These are phyloP conservation scores for Plasmodium inui DNA, from an alignment of 169 alveolate genomes.

Conservation along the genomic window DNA sequence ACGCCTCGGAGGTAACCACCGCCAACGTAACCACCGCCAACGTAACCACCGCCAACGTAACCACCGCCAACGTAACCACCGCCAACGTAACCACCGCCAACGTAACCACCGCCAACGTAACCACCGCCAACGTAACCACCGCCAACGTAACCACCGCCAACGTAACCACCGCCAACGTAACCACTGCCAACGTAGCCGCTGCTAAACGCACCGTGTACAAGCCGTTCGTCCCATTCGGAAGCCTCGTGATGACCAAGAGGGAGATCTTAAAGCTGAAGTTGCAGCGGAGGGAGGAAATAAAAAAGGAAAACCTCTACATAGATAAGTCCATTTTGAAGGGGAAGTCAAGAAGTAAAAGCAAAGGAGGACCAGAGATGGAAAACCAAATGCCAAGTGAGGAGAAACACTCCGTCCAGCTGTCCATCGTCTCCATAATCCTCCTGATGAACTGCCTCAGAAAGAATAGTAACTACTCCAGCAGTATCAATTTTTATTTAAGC, in stretches of 20 bases:
- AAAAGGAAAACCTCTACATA: conserved; percentile 41
- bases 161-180: no score
- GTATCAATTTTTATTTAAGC: conserved; percentile 44
- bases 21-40: no score
- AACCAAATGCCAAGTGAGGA: background rate
- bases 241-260: conserved; percentile 52
- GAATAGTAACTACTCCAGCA: conserved; percentile 18
- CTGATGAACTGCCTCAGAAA: conserved; percentile 13
- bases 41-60: no score
- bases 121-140: no score
- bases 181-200: no score
- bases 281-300: background rate
- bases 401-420: background rate
- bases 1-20: no score
- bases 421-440: conserved; percentile 8
- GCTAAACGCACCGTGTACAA: conserved; percentile 21
- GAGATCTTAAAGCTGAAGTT: conserved; percentile 15
- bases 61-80: no score
- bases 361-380: background rate
- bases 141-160: no score
- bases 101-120: no score
- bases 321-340: conserved; percentile 23
- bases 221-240: conserved; percentile 72
- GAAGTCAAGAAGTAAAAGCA: conserved; percentile 8
- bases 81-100: no score